Base-by-base conservation (phyloP, 805 yeast species). In the Nakazawaea holstii region DNA sequence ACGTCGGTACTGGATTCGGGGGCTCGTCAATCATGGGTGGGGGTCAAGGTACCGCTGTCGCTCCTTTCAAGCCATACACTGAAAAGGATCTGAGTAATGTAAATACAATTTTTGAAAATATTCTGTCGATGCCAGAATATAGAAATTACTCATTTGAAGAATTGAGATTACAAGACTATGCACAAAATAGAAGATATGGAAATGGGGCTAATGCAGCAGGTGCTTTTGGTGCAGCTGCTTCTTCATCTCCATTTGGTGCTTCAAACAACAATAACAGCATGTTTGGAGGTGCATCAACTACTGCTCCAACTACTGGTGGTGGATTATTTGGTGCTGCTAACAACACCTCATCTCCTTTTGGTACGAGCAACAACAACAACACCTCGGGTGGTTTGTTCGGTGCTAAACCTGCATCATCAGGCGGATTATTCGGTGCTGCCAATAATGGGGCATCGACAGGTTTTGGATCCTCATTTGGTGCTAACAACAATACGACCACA, bases 111-210 rank as follows among this genome's bases (percentile, higher is more conserved):
- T 91, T 72, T 66, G 88, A 92, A 64, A 80, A 80, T 55, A 84
- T 94, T 52, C 71, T 87, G 9, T 77, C 87, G 39, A 91, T 94
- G 97, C 96, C 95, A 5, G 96, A 89, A 64, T 94, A 92, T 61
- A 76, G 76, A 56, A 81, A 82, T 55, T 87, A 65, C 57, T 87
- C 96, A 0, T 77, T 82, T 59, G 97, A 90, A 64, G 99, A 94
- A 62, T 76, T 94, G 64, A 78, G 99, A 60, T 70, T 77, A 55
- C 92, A 85, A 63, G 99, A 94, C 67, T 94, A 94, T 62, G 79
- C 80, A 56, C 86, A 81, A 53, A 79, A 79, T 46, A 74, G 94
- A 59, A 74, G 79, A 51, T 79, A 53, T 52, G 91, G 87, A 13
- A 79, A 69, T 52, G 65, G 71, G 53, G 52, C 58, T 14, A 65